Base-by-base conservation (phyloP, 257 asterid genomes). In the Jacaranda copaia region DNA sequence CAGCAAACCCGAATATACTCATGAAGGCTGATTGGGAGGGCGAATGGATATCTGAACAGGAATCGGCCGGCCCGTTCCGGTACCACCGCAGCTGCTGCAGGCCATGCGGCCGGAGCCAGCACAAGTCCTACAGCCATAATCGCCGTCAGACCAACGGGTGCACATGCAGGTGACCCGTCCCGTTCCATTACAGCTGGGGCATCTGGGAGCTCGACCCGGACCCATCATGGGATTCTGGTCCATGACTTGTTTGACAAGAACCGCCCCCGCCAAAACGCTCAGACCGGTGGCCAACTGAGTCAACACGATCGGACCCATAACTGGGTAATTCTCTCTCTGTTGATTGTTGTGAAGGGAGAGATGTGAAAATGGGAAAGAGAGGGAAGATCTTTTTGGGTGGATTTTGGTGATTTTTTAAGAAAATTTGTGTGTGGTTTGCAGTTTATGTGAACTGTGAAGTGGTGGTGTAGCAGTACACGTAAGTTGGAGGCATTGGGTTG, bases 131-230 rank as follows among this genome's bases (percentile, higher is more conserved):
- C 99, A 95, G 0, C 99, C 99, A n/a, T 18, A 71, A 65, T 95
- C 98, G 0, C 96, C 96, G 72, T 95, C 99, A 53, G 97, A 90
- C 99, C 99, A 95, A 11, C 99, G 97, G 19, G 94, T 81, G 46
- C 99, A 95, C 71, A 91, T 62, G 64, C 99, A 95, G 20, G 90
- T 56, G 75, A 91, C 96, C 75, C 96, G 89, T 6, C 99, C 99
- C 65, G 96, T 82, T 0, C 99, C 99, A 79, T 95, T 95, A 70
- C 99, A 95, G 53, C 87, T 83, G 8, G 96, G 73, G 78, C 99
- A 95, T 43, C 96, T 81, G 40, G 92, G 91, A 11, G 68, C 82
- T 77, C 88, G 90, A 19, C 98, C 96, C 71, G 93, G 79, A 68
- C 95, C 98, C 89, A 88, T 83, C 88, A 90, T 85, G 10, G 90